Evolutionary conservation across 106 monocot species (phyloP), one percentile per base, ranked within the genome.

Genomic region (Gastrodia elata): DNA sequence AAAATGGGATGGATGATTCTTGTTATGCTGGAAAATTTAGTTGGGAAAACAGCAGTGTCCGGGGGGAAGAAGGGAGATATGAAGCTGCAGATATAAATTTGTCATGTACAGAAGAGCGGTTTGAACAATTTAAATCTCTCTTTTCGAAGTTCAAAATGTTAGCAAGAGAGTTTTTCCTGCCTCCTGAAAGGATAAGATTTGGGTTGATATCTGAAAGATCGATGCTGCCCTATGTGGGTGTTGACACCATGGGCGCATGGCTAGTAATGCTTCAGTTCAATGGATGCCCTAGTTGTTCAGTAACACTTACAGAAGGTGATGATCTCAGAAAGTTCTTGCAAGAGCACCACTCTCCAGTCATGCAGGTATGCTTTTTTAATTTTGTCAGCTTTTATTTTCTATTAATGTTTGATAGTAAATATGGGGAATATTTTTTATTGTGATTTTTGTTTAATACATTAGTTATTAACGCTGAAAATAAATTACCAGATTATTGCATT

Each of bases 131-230:
- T 72, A 73, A 88, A 77, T 79, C 84, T 37, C 85, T 97, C 79
- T 88, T 91, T 73, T 73, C 68, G 28, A 86, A 88, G 69, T 88
- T 97, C 42, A 77, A 36, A 70, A 64, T 68, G 67, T 39, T 80
- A 64, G 84, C 84, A 64, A 93, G 83, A 76, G 97, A 97, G 37
- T 68, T 78, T 83, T 80, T 82, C 73, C 39, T 88, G 30, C 88
- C 93, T 64, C 84, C 81, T 77, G 93, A 97, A 74, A 97, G 77
- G 64, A 86, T 85, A 36, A 86, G 93, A 69, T 93, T 88, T 86
- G 85, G 88, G 74, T 59, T 89, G 38, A 79, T 97, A 77, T 83
- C 86, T 74, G 84, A 90, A 58, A 84, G 59, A 83, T 78, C 86
- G 59, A 52, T 92, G 71, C 76, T 93, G 22, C 78, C 84, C 49